These are phyloP conservation scores for Phalaenopsis hybrid DNA, from an alignment of 116 monocot species.

Conservation along the genomic window DNA sequence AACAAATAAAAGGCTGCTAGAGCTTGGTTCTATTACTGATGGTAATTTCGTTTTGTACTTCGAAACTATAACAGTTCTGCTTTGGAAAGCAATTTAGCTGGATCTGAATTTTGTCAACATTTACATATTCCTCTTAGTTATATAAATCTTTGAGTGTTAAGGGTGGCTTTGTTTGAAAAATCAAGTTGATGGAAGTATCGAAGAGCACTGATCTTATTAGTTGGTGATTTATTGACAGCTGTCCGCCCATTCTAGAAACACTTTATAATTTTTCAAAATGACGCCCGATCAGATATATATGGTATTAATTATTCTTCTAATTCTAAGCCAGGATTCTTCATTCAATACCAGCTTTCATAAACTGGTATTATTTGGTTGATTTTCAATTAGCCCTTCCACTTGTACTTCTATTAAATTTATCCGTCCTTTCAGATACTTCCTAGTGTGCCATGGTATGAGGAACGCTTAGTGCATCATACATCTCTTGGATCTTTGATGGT, in stretches of 20 bases:
- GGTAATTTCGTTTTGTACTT: too few species aligned
- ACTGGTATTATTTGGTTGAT: constrained; percentile 43
- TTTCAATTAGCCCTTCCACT: neutral
- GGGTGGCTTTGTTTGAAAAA: neutral
- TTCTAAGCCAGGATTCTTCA: constrained; percentile 97
- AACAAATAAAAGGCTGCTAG: neutral
- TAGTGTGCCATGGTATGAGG: constrained; percentile 88
- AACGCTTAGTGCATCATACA: constrained; percentile 75
- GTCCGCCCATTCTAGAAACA: constrained; percentile 83
- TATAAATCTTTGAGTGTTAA: neutral
- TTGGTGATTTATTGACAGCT: constrained; percentile 61
- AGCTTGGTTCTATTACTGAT: neutral
- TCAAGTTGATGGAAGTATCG: neutral
- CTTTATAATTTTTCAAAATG: constrained; percentile 86
- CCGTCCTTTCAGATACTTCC: constrained; percentile 29
- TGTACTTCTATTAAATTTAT: neutral
- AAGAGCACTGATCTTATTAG: neutral
- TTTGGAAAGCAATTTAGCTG: neutral
- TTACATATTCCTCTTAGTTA: neutral
- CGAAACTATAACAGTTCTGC: neutral
- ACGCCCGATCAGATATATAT: constrained; percentile 97
- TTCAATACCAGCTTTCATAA: constrained; percentile 80
- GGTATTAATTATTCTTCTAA: constrained; percentile 85
- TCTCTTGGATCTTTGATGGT: constrained; percentile 99
- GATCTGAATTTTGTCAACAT: neutral